A percentile compares a stretch with the other conserved stretches of the same genome.
phyloP scores from a whole-genome alignment of 345 rosid genomes.

The Euphorbia pulcherrima region DNA sequence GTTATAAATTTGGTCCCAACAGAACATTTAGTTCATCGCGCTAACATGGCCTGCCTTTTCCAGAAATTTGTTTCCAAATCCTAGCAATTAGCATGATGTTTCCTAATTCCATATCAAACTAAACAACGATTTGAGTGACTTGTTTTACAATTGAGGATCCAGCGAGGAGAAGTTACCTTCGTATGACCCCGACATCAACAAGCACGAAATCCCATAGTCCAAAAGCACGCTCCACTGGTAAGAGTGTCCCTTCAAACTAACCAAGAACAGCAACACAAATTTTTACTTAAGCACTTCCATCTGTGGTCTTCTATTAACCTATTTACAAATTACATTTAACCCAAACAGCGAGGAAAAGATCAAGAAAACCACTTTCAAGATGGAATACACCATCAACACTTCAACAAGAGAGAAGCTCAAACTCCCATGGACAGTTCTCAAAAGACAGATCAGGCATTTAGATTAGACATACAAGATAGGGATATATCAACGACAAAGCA shows the following conservation, averaged over 20 bases:
- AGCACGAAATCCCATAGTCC: constrained; percentile 12
- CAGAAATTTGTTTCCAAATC: neutral
- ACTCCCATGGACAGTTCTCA: neutral
- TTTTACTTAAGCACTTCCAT: neutral
- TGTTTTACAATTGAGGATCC: neutral
- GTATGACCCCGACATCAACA: constrained; percentile 21
- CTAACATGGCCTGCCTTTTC: neutral
- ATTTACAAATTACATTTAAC: neutral
- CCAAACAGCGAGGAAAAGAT: no score
- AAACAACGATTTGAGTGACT: neutral
- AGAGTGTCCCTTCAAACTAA: constrained; percentile 9
- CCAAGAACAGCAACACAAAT: neutral
- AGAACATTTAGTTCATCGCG: neutral
- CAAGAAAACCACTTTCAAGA: no score
- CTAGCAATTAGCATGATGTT: neutral
- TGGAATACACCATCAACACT: no score
- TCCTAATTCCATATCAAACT: neutral
- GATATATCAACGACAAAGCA: neutral
- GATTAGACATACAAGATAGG: neutral
- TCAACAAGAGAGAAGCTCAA: no score
- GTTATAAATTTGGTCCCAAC: neutral
- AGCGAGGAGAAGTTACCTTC: constrained; percentile 8
- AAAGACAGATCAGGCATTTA: neutral
- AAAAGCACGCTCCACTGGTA: constrained; percentile 2
- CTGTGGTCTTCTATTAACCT: neutral